Evolutionary conservation across 2,329 filamentous ascomycete species (phyloP).

Genomic region (Cladosporium phlei): DNA sequence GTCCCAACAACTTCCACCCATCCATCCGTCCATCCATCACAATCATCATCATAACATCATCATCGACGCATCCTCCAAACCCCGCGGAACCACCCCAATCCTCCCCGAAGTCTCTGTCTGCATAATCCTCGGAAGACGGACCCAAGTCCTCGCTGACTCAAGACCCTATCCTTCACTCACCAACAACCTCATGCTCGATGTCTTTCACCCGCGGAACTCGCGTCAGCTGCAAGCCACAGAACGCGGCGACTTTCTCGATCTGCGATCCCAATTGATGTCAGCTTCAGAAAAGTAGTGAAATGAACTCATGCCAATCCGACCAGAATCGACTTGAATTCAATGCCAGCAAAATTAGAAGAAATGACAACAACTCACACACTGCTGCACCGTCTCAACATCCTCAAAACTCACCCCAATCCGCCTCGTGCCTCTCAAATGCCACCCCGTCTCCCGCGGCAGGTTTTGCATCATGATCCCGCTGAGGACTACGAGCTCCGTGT

Average conservation of each 20-base stretch:
- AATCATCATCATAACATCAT: too few species aligned
- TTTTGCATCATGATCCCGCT: slow-evolving; percentile 57
- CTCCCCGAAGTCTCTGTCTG: too few species aligned
- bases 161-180: neutral
- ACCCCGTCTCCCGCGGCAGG: slow-evolving; percentile 48
- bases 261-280: slow-evolving; percentile 15
- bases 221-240: slow-evolving; percentile 32
- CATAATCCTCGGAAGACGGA: too few species aligned
- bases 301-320: too few species aligned
- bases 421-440: slow-evolving; percentile 51
- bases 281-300: too few species aligned
- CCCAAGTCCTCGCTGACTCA: too few species aligned
- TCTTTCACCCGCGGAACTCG: slow-evolving; percentile 37
- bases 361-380: slow-evolving; percentile 32
- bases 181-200: slow-evolving; percentile 38
- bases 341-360: too few species aligned
- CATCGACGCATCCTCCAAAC: too few species aligned
- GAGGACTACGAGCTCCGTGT: slow-evolving; percentile 53
- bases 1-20: too few species aligned
- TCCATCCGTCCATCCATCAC: too few species aligned
- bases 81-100: too few species aligned
- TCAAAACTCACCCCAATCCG: slow-evolving; percentile 45
- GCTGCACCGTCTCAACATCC: slow-evolving; percentile 41
- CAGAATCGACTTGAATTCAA: too few species aligned
- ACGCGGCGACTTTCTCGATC: slow-evolving; percentile 37